Base-by-base conservation (phyloP, 2,329 filamentous ascomycete species). In the Clonostachys solani region DNA sequence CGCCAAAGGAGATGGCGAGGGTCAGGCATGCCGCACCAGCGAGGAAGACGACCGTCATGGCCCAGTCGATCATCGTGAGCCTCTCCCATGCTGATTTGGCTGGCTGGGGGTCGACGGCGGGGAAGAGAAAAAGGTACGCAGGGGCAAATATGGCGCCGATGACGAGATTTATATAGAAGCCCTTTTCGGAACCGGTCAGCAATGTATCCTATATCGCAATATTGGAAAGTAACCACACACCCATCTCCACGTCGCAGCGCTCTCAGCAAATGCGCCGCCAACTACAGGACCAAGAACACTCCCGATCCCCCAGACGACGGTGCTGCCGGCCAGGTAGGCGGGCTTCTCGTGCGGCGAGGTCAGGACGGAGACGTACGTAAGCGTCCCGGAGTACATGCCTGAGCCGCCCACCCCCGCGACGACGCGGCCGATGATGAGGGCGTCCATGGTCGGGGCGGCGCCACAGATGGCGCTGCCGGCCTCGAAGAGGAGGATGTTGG, bases 91-190 rank as follows among this genome's bases (percentile, higher is more conserved):
- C 38, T 0, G 55, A 33, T 4, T 52, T 48, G 12, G 10, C 33
- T 2, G 48, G 48, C 12, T 23, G 40, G 13, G 48, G 44, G 23
- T 44, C 35, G 17, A 58, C 43, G n/a, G 18, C 42, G 5, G 60
- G 61, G 6, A 65, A 36, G 5, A 58, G 41, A 6, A 57, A 54
- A 43, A 63, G 4, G 44, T 56, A 65, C 1, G 48, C 53, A 1
- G 48, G 48, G 18, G 61, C 49, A 8, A 58, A 56, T 17, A 67
- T 55, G 33, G 53, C 68, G 4, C 62, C 77, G 5, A 71, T 67
- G 23, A 73, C 59, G 1, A 80, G 62, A 49, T 80, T 81, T 60
- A 81, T 74, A 50, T 82, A 83, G 47, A 73, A 72, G 0, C 60
- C 59, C 53, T 50, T 33, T 29, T 10, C 15, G 42, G 18, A 42